These are phyloP conservation scores for Aureobasidium sp. DNA, from an alignment of 2,329 filamentous ascomycete genomes.

Conservation along the genomic window DNA sequence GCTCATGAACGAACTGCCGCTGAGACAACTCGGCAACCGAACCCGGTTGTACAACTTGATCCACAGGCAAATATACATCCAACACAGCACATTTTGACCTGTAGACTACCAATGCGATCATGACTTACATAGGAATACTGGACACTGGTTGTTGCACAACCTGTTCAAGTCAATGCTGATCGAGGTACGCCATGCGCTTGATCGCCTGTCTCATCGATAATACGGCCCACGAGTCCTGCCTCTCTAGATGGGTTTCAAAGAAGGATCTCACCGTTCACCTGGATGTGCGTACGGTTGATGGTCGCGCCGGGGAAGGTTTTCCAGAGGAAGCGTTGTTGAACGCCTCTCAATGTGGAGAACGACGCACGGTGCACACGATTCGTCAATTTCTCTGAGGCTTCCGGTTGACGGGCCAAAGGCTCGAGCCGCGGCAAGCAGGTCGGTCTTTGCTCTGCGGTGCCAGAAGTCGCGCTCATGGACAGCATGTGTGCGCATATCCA, in stretches of 20 bases:
- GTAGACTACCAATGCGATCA: no score
- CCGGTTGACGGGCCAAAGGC: constrained; percentile 4
- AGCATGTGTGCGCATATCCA: neutral
- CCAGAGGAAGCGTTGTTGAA: neutral
- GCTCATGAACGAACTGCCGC: no score
- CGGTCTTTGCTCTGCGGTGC: neutral
- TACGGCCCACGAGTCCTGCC: neutral
- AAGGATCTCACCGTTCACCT: no score
- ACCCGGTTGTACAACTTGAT: no score
- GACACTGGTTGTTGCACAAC: no score
- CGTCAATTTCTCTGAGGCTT: neutral
- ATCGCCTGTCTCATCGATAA: no score
- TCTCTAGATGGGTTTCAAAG: neutral
- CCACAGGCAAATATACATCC: no score
- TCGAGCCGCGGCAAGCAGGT: neutral
- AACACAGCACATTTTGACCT: no score
- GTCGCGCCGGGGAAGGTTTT: neutral
- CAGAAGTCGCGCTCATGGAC: neutral
- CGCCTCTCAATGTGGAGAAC: constrained; percentile 8
- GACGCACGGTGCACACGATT: neutral
- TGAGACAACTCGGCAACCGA: no score
- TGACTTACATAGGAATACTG: no score
- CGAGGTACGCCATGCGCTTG: no score
- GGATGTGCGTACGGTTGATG: neutral
- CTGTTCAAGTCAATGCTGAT: no score